Evolutionary conservation across 306 rosid species (phyloP).

Genomic region (Dryas alaskensis): DNA sequence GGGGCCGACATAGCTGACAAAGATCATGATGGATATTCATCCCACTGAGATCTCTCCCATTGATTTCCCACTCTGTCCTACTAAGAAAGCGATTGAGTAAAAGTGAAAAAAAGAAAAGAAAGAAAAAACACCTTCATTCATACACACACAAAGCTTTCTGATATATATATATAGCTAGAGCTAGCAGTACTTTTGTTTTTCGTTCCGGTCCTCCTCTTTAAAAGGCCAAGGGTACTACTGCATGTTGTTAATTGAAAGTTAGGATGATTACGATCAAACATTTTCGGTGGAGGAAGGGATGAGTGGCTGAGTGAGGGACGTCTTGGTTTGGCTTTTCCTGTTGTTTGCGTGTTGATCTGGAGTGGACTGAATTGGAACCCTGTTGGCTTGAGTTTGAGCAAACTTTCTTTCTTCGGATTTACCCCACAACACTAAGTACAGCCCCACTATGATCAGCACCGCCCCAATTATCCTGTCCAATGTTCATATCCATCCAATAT

Average conservation of each 20-base stretch:
- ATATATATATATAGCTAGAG: slow-evolving; percentile 28
- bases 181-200: slow-evolving; percentile 24
- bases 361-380: slow-evolving; percentile 39
- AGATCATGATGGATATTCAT: slow-evolving; percentile 45
- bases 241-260: slow-evolving; percentile 31
- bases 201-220: not conserved
- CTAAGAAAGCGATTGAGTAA: slow-evolving; percentile 44
- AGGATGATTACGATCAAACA: slow-evolving; percentile 46
- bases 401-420: slow-evolving; percentile 77
- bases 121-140: slow-evolving; percentile 26
- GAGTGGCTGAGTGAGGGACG: slow-evolving; percentile 75
- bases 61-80: slow-evolving; percentile 25
- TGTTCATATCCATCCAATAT: slow-evolving; percentile 6
- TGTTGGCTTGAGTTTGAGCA: slow-evolving; percentile 43
- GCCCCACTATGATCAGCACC: slow-evolving; percentile 67
- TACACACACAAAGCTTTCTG: slow-evolving; percentile 59
- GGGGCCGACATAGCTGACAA: slow-evolving; percentile 43
- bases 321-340: slow-evolving; percentile 56
- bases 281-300: slow-evolving; percentile 78
- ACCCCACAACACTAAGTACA: slow-evolving; percentile 90
- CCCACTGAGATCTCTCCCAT: slow-evolving; percentile 34
- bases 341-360: slow-evolving; percentile 47
- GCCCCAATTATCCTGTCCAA: slow-evolving; percentile 87
- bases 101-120: not conserved
- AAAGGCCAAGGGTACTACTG: slow-evolving; percentile 24